Evolutionary conservation across 768 basidiomycete species (phyloP).

Genomic region (Mycena amicta): DNA sequence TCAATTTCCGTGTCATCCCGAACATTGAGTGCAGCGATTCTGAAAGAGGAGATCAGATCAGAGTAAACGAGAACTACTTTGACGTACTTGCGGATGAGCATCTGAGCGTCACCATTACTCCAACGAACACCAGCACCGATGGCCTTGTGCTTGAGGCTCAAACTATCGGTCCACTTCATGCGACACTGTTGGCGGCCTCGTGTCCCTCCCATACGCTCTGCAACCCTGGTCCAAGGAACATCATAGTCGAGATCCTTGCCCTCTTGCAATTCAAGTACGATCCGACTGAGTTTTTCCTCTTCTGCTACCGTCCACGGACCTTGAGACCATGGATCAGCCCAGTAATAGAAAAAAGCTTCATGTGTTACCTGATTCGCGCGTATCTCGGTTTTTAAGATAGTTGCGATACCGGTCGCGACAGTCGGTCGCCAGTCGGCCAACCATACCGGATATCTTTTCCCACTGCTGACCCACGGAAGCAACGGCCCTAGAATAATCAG

Average conservation of each 20-base stretch:
- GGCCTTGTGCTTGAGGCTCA: slow-evolving; percentile 73
- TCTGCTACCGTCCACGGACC: slow-evolving; percentile 81
- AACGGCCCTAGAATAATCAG: slow-evolving; percentile 58
- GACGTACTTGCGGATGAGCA: slow-evolving; percentile 78
- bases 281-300: slow-evolving; percentile 70
- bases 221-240: slow-evolving; percentile 82
- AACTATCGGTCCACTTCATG: slow-evolving; percentile 85
- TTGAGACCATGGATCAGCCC: slow-evolving; percentile 23
- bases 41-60: slow-evolving; percentile 30
- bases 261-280: slow-evolving; percentile 72
- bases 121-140: slow-evolving; percentile 72
- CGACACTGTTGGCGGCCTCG: slow-evolving; percentile 84
- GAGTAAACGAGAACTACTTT: neutral
- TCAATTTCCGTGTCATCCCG: slow-evolving; percentile 83
- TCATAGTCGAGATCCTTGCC: slow-evolving; percentile 78
- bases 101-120: slow-evolving; percentile 75
- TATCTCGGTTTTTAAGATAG: slow-evolving; percentile 69
- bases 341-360: neutral
- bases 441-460: slow-evolving; percentile 72
- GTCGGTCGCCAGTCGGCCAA: slow-evolving; percentile 77
- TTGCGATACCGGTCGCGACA: slow-evolving; percentile 88
- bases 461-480: slow-evolving; percentile 72
- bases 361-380: slow-evolving; percentile 56
- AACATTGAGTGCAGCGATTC: slow-evolving; percentile 74
- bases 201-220: slow-evolving; percentile 73